phyloP scores from a whole-genome alignment of 441 rosid species.

The Dalechampia spathulata region DNA sequence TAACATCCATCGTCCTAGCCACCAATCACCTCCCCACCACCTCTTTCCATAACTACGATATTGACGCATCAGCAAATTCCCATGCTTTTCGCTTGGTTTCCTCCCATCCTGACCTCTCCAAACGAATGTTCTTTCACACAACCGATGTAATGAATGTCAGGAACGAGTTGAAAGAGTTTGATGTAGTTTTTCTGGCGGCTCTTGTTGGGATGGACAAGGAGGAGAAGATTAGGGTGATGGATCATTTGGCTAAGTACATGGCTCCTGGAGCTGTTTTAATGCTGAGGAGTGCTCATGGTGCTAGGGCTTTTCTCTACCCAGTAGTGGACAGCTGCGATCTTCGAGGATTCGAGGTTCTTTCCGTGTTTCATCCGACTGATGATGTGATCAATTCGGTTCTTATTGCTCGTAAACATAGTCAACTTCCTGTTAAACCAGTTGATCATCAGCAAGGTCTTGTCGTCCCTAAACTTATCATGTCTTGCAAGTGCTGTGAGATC shows the following conservation, averaged over 20 bases:
- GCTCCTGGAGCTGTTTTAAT: conserved; percentile 57
- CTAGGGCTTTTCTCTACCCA: conserved; percentile 81
- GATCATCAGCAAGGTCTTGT: conserved; percentile 19
- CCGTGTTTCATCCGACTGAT: conserved; percentile 64
- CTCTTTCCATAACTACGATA: conserved; percentile 69
- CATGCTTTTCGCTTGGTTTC: conserved; percentile 41
- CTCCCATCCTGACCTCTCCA: conserved; percentile 51
- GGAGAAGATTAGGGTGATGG: conserved; percentile 45
- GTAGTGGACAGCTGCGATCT: conserved; percentile 65
- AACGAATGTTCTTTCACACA: conserved; percentile 65
- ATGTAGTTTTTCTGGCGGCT: conserved; percentile 81
- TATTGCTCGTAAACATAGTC: conserved; percentile 45
- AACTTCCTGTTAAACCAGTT: conserved; percentile 4
- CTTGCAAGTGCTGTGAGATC: conserved; percentile 33
- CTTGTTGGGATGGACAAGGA: conserved; percentile 84
- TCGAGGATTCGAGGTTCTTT: conserved; percentile 62
- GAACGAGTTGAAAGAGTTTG: conserved; percentile 36
- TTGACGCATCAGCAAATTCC: conserved; percentile 56
- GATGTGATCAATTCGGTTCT: conserved; percentile 80
- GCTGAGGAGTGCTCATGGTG: conserved; percentile 88
- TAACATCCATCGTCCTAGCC: conserved; percentile 74
- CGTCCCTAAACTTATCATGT: conserved; percentile 19
- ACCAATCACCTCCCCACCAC: conserved; percentile 44
- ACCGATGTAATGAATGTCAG: conserved; percentile 45
- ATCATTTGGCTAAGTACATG: conserved; percentile 68